phyloP scores from a whole-genome alignment of 805 yeast species.

The Nakazawaea ernobii region DNA sequence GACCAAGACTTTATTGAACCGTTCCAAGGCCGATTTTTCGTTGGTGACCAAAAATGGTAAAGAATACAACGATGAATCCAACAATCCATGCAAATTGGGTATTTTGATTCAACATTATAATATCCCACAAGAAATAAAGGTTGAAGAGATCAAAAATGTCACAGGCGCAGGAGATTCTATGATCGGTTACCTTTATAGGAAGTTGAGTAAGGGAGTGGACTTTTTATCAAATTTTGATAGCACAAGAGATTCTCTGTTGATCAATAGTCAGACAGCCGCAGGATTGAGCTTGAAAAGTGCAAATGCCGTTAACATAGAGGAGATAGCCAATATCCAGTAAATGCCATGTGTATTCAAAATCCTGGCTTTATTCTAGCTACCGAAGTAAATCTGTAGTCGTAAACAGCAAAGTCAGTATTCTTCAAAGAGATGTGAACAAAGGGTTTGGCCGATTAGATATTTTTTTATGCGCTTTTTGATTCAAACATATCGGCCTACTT shows the following conservation, averaged over 20 bases:
- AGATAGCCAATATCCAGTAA: constrained; percentile 6
- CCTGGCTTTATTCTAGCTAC: too few relatives aligned
- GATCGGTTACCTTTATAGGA: constrained; percentile 55
- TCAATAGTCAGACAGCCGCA: constrained; percentile 22
- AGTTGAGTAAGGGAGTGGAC: constrained; percentile 21
- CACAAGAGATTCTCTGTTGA: constrained; percentile 17
- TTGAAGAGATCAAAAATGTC: constrained; percentile 47
- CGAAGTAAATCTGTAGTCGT: too few relatives aligned
- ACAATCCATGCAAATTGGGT: constrained; percentile 33
- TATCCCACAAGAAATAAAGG: constrained; percentile 28
- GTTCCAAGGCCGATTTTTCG: constrained; percentile 13
- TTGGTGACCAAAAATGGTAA: constrained; percentile 13
- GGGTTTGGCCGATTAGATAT: too few relatives aligned
- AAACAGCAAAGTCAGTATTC: too few relatives aligned
- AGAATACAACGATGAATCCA: constrained; percentile 14
- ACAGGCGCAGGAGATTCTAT: constrained; percentile 90
- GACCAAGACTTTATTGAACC: constrained; percentile 5
- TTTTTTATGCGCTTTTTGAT: too few relatives aligned
- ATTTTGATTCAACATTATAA: constrained; percentile 60
- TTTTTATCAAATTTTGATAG: constrained; percentile 7
- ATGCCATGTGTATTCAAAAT: background rate
- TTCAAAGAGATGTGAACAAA: too few relatives aligned
- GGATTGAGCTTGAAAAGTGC: constrained; percentile 17
- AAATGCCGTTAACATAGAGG: constrained; percentile 19
- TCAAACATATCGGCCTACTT: too few relatives aligned